Evolutionary conservation across 352 stramenopile genomes (phyloP), one percentile per base, ranked within the genome.

Genomic region (Globisporangium iwayamae): DNA sequence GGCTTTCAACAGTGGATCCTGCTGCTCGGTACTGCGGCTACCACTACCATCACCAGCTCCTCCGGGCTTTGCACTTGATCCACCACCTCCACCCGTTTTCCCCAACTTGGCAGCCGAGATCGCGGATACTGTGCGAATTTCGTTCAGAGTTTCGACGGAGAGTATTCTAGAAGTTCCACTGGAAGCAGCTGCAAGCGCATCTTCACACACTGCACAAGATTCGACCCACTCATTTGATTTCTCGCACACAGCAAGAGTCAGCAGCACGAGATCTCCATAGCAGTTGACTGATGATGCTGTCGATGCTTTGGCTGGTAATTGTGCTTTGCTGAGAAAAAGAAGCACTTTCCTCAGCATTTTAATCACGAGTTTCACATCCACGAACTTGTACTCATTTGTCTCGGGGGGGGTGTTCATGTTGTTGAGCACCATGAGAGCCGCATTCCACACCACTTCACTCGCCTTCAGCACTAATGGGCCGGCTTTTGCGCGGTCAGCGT

Each of bases 401-500:
- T 63, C 68, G 8, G 56, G 18, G 43, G 60, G 63, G 9, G 20
- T 59, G 38, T 57, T 57, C 52, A 61, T 73, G 30, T 30, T 59
- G 38, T 41, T 34, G 45, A 83, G 72, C 16, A 43, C 70, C 3
- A 63, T 74, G 14, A 92, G 65, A 2, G 72, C 71, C 3, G 78
- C 75, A 52, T 97, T 97, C 91, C 90, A 98, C 1, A 93, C 68
- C 2, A 89, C 65, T 71, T 90, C 73, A 9, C 78, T 79, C 0
- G 82, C 77, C 61, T 83, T 84, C 38, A 72, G 47, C 16, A 85
- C 61, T 0, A 95, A 30, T 2, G 57, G 22, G 0, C 60, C 34
- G 0, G 72, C 62, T 6, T 62, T 69, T 0, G 75, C 70, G 5
- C 65, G 72, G 2, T 69, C 62, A 0, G 64, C 75, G 51, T 82